Percentiles rank a stretch among this genome's conserved stretches.
These are phyloP conservation scores for Chytriomyces confervae DNA, from an alignment of 192 early-diverging fungal species.

Conservation along the genomic window DNA sequence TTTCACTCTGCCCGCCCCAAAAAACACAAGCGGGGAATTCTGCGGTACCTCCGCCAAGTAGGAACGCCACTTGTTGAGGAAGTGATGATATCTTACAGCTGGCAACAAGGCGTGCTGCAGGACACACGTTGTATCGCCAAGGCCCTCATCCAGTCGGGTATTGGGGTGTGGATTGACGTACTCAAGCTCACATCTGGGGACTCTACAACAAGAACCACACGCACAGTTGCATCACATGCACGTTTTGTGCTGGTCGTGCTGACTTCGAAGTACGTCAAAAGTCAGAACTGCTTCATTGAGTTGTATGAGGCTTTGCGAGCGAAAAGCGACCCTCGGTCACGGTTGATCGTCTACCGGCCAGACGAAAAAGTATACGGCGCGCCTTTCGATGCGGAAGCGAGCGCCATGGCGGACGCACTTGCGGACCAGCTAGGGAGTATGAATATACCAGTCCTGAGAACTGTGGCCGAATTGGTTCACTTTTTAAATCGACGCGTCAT, in stretches of 20 bases:
- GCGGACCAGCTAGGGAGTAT: neutral
- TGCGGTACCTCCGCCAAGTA: slow-evolving; percentile 15
- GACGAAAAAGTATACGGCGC: neutral
- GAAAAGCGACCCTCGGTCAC: neutral
- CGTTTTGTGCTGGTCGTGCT: slow-evolving; percentile 17
- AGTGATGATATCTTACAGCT: slow-evolving; percentile 28
- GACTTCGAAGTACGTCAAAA: neutral
- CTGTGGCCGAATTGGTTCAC: neutral
- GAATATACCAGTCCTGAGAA: neutral
- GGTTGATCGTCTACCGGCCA: slow-evolving; percentile 4
- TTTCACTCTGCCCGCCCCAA: too few species aligned
- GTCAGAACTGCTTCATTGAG: slow-evolving; percentile 16
- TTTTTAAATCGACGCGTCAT: slow-evolving; percentile 12
- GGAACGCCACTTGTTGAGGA: slow-evolving; percentile 22
- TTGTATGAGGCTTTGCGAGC: slow-evolving; percentile 7
- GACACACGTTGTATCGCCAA: slow-evolving; percentile 2
- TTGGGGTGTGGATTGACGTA: slow-evolving; percentile 29
- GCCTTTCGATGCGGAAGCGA: neutral
- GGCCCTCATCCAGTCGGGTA: neutral
- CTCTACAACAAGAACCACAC: neutral
- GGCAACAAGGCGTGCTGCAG: slow-evolving; percentile 10
- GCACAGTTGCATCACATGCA: slow-evolving; percentile 16
- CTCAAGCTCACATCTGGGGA: slow-evolving; percentile 6
- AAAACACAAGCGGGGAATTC: neutral
- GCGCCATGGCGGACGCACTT: neutral